Conservation (phyloP, 495 filamentous ascomycete genomes). For the Aspergillus bertholletiae region DNA sequence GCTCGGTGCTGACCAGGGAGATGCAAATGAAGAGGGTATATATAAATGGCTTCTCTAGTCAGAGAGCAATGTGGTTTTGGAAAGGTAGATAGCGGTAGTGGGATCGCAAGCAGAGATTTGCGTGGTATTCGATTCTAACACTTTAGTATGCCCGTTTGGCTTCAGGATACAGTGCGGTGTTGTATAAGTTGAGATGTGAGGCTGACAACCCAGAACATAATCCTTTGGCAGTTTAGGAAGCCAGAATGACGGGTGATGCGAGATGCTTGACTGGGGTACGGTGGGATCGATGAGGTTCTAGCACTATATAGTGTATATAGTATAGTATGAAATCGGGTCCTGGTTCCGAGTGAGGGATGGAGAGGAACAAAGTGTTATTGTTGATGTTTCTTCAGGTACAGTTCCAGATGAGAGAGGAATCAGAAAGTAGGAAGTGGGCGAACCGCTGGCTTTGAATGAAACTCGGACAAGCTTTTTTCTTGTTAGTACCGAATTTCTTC, state of each 20-base stretch:
- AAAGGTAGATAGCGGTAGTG: neutral
- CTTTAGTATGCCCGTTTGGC: neutral
- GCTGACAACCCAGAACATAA: slow-evolving; percentile 28
- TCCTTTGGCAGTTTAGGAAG: slow-evolving; percentile 6
- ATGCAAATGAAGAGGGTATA: neutral
- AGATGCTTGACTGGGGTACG: neutral
- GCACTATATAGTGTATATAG: neutral
- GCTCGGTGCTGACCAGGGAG: neutral
- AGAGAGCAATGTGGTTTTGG: neutral
- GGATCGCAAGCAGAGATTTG: too few relatives aligned
- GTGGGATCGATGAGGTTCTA: neutral
- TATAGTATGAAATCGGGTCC: neutral
- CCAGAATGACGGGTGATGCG: neutral
- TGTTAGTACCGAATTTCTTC: slow-evolving; percentile 5
- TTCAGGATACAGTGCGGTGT: slow-evolving; percentile 30
- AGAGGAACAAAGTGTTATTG: neutral
- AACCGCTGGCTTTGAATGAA: slow-evolving; percentile 25
- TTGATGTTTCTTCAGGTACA: neutral
- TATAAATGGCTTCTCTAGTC: neutral
- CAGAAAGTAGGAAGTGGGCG: slow-evolving; percentile 9
- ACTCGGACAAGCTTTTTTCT: slow-evolving; percentile 11
- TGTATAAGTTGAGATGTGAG: slow-evolving; percentile 22
- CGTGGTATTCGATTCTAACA: slow-evolving; percentile 1
- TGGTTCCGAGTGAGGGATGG: neutral
- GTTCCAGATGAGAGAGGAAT: neutral